These are phyloP conservation scores for Macadamia integrifolia DNA, from an alignment of 164 flowering plant genomes.

Conservation along the genomic window DNA sequence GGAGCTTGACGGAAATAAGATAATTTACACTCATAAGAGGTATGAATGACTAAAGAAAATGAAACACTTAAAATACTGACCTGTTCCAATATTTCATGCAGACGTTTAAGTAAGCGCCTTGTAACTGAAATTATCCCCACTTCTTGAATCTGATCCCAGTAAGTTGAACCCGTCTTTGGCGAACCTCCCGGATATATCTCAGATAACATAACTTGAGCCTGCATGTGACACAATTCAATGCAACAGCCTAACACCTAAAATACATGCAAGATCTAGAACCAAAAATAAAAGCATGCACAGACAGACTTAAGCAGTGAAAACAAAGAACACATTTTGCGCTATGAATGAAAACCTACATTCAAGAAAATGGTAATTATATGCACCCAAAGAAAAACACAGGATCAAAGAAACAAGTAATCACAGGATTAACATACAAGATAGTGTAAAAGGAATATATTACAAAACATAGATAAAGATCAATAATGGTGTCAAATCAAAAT, in stretches of 20 bases:
- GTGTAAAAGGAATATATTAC: too few species aligned
- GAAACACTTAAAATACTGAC: conserved; percentile 24
- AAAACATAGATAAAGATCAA: too few species aligned
- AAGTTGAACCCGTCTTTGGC: conserved; percentile 78
- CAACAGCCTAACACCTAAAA: neutral
- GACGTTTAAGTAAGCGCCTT: conserved; percentile 71
- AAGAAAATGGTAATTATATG: too few species aligned
- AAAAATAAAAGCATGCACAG: neutral
- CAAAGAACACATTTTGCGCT: too few species aligned
- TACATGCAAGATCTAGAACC: conserved; percentile 3
- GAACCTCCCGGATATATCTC: conserved; percentile 96
- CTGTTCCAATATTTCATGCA: conserved; percentile 81
- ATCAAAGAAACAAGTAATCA: too few species aligned
- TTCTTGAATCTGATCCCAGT: conserved; percentile 97
- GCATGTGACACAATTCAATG: conserved; percentile 14
- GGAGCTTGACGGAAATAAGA: too few species aligned
- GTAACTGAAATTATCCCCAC: conserved; percentile 73
- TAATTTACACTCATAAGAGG: too few species aligned
- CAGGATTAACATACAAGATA: too few species aligned
- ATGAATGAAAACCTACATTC: too few species aligned
- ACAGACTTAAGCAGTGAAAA: neutral
- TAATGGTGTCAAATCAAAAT: too few species aligned
- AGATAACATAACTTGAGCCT: conserved; percentile 91
- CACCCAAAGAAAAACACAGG: too few species aligned
- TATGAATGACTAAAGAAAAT: neutral